phyloP scores from a whole-genome alignment of 2,329 filamentous ascomycete genomes.

The Metarhizium sp. region DNA sequence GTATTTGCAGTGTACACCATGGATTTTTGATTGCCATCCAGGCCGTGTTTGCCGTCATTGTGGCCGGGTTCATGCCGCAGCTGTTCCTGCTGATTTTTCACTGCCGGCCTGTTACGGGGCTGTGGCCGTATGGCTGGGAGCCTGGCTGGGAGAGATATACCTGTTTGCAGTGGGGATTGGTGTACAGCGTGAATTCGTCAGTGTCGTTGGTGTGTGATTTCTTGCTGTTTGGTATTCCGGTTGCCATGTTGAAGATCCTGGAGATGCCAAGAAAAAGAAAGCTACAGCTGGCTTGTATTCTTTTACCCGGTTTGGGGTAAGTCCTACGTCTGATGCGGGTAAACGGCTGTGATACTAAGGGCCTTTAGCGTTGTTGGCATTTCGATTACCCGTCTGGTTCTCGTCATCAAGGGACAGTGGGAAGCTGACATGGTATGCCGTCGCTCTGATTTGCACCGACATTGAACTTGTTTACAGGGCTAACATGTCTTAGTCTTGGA shows the following conservation, averaged over 20 bases:
- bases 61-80: slow-evolving; percentile 36
- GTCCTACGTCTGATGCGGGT: slow-evolving; percentile 9
- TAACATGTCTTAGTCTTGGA: slow-evolving; percentile 28
- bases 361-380: slow-evolving; percentile 35
- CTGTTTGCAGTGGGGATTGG: slow-evolving; percentile 39
- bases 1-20: slow-evolving; percentile 30
- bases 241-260: slow-evolving; percentile 35
- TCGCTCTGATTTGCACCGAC: not conserved
- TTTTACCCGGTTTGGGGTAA: slow-evolving; percentile 39
- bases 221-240: slow-evolving; percentile 39
- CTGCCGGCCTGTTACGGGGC: slow-evolving; percentile 37
- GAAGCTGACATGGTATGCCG: slow-evolving; percentile 24
- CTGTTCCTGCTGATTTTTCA: slow-evolving; percentile 42
- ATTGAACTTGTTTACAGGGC: too few species aligned
- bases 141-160: slow-evolving; percentile 26
- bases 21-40: slow-evolving; percentile 26
- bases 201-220: slow-evolving; percentile 41
- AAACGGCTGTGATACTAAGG: not conserved
- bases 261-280: slow-evolving; percentile 34
- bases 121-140: slow-evolving; percentile 44
- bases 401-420: slow-evolving; percentile 39
- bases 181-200: slow-evolving; percentile 41
- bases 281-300: slow-evolving; percentile 35
- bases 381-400: slow-evolving; percentile 34
- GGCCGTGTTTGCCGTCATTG: slow-evolving; percentile 24